A percentile compares a stretch with the other conserved stretches of the same genome.
Evolutionary conservation across 108 stramenopile genomes (phyloP).

Genomic region (Cylindrotheca fusiformis): DNA sequence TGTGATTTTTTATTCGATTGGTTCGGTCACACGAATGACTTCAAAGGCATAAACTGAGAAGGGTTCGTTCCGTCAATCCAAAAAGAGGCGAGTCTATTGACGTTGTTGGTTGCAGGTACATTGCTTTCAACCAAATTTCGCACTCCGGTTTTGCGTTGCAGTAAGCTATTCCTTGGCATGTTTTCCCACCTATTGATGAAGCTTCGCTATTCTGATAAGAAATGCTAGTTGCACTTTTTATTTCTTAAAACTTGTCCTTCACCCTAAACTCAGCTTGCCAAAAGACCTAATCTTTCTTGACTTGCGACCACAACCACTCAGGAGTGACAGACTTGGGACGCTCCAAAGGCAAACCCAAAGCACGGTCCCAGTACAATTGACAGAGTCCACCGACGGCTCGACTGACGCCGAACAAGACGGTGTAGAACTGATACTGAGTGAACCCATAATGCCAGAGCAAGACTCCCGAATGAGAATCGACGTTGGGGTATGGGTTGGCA

Average conservation of each 20-base stretch:
- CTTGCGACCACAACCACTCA: constrained; percentile 92
- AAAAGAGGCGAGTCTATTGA: no score
- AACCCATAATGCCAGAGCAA: constrained; percentile 99
- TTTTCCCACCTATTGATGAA: no score
- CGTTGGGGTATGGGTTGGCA: constrained; percentile 99
- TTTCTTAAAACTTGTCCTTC: neutral
- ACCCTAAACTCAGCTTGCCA: neutral
- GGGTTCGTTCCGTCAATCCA: no score
- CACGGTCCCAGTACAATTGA: constrained; percentile 99
- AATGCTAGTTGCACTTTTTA: constrained; percentile 1
- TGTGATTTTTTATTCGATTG: no score
- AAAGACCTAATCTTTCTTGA: no score
- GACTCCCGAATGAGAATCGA: constrained; percentile 98
- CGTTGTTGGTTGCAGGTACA: no score
- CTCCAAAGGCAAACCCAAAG: constrained; percentile 97
- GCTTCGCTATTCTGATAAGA: neutral
- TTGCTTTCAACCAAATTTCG: no score
- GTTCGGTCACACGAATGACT: no score
- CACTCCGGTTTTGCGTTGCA: no score
- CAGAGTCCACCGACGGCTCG: constrained; percentile 96
- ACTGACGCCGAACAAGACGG: constrained; percentile 98
- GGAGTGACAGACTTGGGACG: constrained; percentile 98
- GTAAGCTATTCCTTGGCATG: no score
- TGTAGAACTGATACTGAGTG: constrained; percentile 99
- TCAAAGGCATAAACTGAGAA: no score